A percentile compares a stretch with the other conserved stretches of the same genome.
Evolutionary conservation across 306 rosid species (phyloP).

Genomic region (Leucaena leucocephala): DNA sequence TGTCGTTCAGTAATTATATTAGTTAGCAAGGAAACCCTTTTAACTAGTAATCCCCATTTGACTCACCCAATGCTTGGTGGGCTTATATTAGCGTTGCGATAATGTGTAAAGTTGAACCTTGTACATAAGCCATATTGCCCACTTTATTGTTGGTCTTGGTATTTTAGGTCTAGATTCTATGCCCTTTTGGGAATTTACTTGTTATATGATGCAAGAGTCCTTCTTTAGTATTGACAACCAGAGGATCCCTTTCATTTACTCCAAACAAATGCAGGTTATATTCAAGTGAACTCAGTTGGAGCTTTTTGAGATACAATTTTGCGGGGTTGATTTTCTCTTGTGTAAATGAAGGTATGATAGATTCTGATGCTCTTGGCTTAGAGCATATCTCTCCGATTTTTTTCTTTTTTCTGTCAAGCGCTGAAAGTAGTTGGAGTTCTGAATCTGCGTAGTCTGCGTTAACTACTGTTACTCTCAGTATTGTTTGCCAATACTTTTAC

Average conservation of each 20-base stretch:
- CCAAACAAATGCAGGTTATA: constrained; percentile 52
- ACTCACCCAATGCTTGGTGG: constrained; percentile 32
- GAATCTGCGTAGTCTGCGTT: constrained; percentile 41
- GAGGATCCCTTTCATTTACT: constrained; percentile 56
- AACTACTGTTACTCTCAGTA: constrained; percentile 34
- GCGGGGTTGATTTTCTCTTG: constrained; percentile 77
- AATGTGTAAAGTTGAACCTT: constrained; percentile 30
- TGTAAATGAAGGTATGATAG: constrained; percentile 76
- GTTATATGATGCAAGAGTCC: constrained; percentile 35
- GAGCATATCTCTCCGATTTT: constrained; percentile 47
- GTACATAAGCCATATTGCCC: constrained; percentile 21
- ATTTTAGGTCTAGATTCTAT: constrained; percentile 33
- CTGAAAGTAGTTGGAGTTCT: constrained; percentile 48
- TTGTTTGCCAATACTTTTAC: constrained; percentile 47
- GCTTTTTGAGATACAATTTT: constrained; percentile 73
- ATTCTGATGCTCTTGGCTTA: constrained; percentile 57
- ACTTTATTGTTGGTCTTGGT: constrained; percentile 19
- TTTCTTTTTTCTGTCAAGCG: constrained; percentile 17
- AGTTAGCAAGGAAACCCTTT: constrained; percentile 27
- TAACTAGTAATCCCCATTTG: constrained; percentile 13
- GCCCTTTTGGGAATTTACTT: constrained; percentile 31
- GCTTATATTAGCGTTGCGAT: constrained; percentile 3
- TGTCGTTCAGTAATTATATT: constrained; percentile 14
- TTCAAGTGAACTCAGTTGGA: constrained; percentile 76
- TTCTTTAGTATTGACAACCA: constrained; percentile 52